Percentiles rank a stretch among this genome's conserved stretches.
phyloP scores from a whole-genome alignment of 106 monocot genomes.

The Platanthera guangdongensis region DNA sequence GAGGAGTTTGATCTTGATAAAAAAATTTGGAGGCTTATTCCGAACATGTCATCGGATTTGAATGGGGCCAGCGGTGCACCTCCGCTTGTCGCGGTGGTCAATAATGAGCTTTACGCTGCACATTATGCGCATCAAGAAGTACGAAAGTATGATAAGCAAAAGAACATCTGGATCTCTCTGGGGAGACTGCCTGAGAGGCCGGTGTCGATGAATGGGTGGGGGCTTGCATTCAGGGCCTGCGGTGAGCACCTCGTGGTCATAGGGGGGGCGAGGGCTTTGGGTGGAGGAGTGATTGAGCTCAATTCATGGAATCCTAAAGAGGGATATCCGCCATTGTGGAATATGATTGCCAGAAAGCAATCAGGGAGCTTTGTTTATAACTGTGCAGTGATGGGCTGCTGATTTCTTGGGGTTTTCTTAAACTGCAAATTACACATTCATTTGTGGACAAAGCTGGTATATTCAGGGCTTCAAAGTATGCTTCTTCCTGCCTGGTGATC shows the following conservation, averaged over 20 bases:
- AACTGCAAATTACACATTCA: background rate
- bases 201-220: slow-evolving; percentile 72
- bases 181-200: slow-evolving; percentile 63
- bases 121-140: slow-evolving; percentile 52
- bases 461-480: slow-evolving; percentile 1
- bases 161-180: slow-evolving; percentile 47
- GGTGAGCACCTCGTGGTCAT: slow-evolving; percentile 48
- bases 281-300: slow-evolving; percentile 50
- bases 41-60: slow-evolving; percentile 52
- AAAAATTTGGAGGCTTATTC: slow-evolving; percentile 48
- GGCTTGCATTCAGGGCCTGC: slow-evolving; percentile 72
- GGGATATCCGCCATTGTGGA: slow-evolving; percentile 58
- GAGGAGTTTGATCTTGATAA: slow-evolving; percentile 69
- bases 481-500: slow-evolving; percentile 11
- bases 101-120: slow-evolving; percentile 63
- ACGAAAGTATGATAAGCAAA: slow-evolving; percentile 59
- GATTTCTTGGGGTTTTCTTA: slow-evolving; percentile 21
- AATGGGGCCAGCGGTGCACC: slow-evolving; percentile 56
- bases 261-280: slow-evolving; percentile 34
- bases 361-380: slow-evolving; percentile 85
- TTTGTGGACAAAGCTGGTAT: slow-evolving; percentile 13
- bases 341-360: slow-evolving; percentile 53
- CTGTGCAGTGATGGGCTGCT: slow-evolving; percentile 88
- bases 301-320: slow-evolving; percentile 49
- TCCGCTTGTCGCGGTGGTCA: slow-evolving; percentile 83